Evolutionary conservation across 371 early-diverging fungal genomes (phyloP).

Genomic region (Syncephalis fuscata): DNA sequence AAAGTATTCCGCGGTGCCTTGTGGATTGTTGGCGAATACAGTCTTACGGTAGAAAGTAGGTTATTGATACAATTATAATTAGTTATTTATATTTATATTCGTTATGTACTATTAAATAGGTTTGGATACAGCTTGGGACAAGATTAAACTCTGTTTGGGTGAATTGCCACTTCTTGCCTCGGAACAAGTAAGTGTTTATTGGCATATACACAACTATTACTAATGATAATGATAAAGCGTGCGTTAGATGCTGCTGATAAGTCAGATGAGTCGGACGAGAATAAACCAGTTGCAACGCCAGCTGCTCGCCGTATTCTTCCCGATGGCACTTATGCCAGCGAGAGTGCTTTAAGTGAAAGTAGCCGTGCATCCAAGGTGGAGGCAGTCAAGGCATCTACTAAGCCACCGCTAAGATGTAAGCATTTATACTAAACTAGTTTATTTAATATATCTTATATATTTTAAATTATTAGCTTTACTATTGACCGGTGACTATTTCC

Average conservation of each 20-base stretch:
- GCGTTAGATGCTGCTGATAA: slow-evolving; percentile 25
- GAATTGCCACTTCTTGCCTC: slow-evolving; percentile 87
- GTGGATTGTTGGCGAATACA: slow-evolving; percentile 94
- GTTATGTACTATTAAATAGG: slow-evolving; percentile 16
- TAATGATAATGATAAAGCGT: slow-evolving; percentile 21
- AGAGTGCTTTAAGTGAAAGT: slow-evolving; percentile 57
- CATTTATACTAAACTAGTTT: neutral
- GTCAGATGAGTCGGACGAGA: slow-evolving; percentile 17
- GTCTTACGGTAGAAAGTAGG: slow-evolving; percentile 26
- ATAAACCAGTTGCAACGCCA: slow-evolving; percentile 21
- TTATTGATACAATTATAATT: neutral
- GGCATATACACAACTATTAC: neutral
- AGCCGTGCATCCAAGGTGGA: slow-evolving; percentile 27
- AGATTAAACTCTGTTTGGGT: slow-evolving; percentile 67
- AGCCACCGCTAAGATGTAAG: slow-evolving; percentile 53
- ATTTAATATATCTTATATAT: neutral
- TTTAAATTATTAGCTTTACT: slow-evolving; percentile 34
- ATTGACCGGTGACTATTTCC: slow-evolving; percentile 82
- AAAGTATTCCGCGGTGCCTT: slow-evolving; percentile 93
- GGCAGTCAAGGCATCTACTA: slow-evolving; percentile 43
- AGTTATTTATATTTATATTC: neutral
- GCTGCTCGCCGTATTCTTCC: slow-evolving; percentile 68
- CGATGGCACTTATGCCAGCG: slow-evolving; percentile 95
- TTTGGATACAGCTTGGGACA: slow-evolving; percentile 70
- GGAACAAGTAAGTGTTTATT: slow-evolving; percentile 29